phyloP scores from a whole-genome alignment of 73 alveolate species.

The Paramecium octaurelia region DNA sequence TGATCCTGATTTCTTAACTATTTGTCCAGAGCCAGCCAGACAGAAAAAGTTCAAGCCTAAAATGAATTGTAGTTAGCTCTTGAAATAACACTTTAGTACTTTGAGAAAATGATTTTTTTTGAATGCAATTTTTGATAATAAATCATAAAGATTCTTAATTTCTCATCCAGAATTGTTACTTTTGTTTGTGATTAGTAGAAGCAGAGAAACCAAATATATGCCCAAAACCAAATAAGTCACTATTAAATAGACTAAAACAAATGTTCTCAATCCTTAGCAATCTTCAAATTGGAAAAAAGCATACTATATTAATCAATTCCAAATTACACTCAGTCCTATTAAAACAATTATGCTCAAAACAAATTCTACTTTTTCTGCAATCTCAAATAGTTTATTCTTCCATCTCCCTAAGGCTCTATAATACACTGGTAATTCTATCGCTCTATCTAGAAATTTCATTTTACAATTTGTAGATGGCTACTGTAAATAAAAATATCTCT shows the following conservation, averaged over 20 bases:
- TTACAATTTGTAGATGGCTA: background rate
- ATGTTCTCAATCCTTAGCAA: background rate
- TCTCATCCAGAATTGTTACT: background rate
- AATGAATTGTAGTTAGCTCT: background rate
- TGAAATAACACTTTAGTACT: background rate
- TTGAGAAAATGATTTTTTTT: background rate
- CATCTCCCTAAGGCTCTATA: background rate
- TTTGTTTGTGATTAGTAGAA: background rate
- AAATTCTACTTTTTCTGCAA: background rate
- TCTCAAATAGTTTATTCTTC: background rate
- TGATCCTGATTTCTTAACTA: conserved; percentile 42
- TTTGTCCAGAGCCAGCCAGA: background rate
- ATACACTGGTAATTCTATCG: background rate
- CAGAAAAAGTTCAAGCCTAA: background rate
- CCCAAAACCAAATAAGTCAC: background rate
- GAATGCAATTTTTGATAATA: background rate
- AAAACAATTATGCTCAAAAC: background rate
- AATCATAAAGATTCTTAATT: background rate
- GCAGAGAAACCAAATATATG: background rate
- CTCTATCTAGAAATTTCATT: background rate
- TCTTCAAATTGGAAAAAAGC: conserved; percentile 46
- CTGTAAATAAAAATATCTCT: background rate
- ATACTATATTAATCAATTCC: background rate
- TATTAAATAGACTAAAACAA: background rate
- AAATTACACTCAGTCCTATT: background rate